A percentile compares a stretch with the other conserved stretches of the same genome.
Conservation (phyloP, 192 early-diverging fungal species). For the Linnemannia elongata region DNA sequence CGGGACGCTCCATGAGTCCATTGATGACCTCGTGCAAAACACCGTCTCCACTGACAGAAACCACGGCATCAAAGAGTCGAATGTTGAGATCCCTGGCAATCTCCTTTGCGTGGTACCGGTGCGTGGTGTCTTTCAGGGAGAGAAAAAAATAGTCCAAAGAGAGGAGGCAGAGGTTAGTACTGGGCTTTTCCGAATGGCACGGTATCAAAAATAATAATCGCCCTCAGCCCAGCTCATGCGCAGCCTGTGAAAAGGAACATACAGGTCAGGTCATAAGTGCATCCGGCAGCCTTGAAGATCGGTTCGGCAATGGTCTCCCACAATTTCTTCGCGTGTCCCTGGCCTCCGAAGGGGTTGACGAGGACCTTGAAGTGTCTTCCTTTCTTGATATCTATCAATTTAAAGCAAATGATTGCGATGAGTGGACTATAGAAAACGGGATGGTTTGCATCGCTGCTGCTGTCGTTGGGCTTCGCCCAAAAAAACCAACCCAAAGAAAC, state of each 20-base stretch:
- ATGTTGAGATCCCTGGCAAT: slow-evolving; percentile 71
- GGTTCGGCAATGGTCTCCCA: slow-evolving; percentile 70
- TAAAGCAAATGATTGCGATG: not conserved
- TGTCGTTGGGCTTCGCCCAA: not conserved
- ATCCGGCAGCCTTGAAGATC: slow-evolving; percentile 73
- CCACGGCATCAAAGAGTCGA: slow-evolving; percentile 68
- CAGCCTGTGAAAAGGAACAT: slow-evolving; percentile 20
- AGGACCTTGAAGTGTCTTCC: slow-evolving; percentile 67
- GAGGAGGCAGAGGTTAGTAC: not conserved
- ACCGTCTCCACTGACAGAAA: slow-evolving; percentile 84
- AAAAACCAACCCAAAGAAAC: not conserved
- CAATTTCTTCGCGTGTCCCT: slow-evolving; percentile 70
- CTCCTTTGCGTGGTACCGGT: slow-evolving; percentile 71
- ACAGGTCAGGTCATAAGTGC: slow-evolving; percentile 65
- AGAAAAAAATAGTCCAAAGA: not conserved
- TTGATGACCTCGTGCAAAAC: slow-evolving; percentile 87
- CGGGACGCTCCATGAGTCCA: slow-evolving; percentile 79
- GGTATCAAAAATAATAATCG: not conserved
- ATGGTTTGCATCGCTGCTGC: no score
- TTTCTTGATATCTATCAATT: slow-evolving; percentile 26
- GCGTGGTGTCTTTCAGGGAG: slow-evolving; percentile 66
- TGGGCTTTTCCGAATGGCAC: not conserved
- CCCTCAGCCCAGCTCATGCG: not conserved
- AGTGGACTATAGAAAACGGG: not conserved
- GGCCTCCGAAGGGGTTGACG: slow-evolving; percentile 83